A percentile compares a stretch with the other conserved stretches of the same genome.
Evolutionary conservation across 805 yeast genomes (phyloP).

Genomic region (Candida methanosorbosa): DNA sequence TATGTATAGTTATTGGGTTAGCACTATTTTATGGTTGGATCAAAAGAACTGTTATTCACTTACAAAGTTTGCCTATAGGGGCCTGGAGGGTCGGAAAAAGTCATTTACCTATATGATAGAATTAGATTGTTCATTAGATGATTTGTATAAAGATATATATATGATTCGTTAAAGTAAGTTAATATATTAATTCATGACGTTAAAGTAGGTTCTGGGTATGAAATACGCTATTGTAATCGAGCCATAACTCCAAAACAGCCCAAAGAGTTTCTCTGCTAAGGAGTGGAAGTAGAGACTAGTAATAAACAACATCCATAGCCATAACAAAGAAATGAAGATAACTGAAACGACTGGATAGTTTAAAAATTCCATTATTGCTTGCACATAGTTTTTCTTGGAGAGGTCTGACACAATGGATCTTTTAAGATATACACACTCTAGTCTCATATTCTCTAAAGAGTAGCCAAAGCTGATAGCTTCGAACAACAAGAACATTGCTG

Average conservation of each 20-base stretch:
- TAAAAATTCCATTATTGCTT: neutral
- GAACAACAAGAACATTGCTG: slow-evolving; percentile 55
- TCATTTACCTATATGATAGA: slow-evolving; percentile 26
- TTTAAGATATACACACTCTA: slow-evolving; percentile 3
- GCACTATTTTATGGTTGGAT: slow-evolving; percentile 59
- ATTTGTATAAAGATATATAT: slow-evolving; percentile 18
- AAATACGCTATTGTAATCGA: slow-evolving; percentile 40
- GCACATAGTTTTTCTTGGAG: neutral
- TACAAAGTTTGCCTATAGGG: slow-evolving; percentile 65
- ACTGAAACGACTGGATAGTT: slow-evolving; percentile 21
- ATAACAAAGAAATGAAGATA: slow-evolving; percentile 34
- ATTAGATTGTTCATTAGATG: slow-evolving; percentile 21
- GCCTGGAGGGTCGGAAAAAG: slow-evolving; percentile 59
- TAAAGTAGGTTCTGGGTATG: slow-evolving; percentile 18
- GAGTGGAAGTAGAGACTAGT: slow-evolving; percentile 85
- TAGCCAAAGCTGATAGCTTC: slow-evolving; percentile 35
- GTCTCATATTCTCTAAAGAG: slow-evolving; percentile 5
- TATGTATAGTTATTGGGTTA: slow-evolving; percentile 66
- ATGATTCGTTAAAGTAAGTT: neutral
- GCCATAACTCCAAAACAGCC: slow-evolving; percentile 52
- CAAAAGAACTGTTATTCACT: slow-evolving; percentile 44
- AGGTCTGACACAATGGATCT: neutral
- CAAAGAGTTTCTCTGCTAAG: slow-evolving; percentile 62
- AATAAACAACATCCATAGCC: slow-evolving; percentile 85
- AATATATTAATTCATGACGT: neutral